These are phyloP conservation scores for Auriculariales sp. DNA, from an alignment of 768 basidiomycete species.

Conservation along the genomic window DNA sequence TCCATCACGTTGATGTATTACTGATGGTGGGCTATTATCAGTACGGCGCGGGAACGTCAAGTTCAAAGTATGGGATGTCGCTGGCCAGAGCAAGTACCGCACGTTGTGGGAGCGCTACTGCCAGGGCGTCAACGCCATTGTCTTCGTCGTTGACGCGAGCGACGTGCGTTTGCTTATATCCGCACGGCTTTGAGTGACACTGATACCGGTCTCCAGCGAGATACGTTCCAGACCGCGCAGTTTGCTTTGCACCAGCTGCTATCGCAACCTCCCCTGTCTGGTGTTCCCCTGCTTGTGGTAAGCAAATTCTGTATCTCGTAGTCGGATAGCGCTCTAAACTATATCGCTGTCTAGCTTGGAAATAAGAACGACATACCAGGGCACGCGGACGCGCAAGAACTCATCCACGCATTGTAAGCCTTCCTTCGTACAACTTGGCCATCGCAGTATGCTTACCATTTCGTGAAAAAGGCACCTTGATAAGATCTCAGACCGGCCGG, in stretches of 20 bases:
- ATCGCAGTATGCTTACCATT: neutral
- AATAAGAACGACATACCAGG: slow-evolving; percentile 84
- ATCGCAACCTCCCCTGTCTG: slow-evolving; percentile 43
- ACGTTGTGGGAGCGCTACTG: slow-evolving; percentile 96
- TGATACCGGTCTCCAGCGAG: slow-evolving; percentile 31
- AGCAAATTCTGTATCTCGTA: slow-evolving; percentile 15
- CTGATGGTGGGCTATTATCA: slow-evolving; percentile 2
- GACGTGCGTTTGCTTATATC: slow-evolving; percentile 51
- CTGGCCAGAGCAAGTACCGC: slow-evolving; percentile 86
- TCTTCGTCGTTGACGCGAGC: slow-evolving; percentile 85
- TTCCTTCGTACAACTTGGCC: neutral
- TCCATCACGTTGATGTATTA: neutral
- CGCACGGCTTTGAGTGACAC: neutral
- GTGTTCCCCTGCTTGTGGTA: slow-evolving; percentile 75
- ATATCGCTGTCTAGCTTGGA: slow-evolving; percentile 40
- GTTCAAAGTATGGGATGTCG: slow-evolving; percentile 91
- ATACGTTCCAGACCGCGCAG: slow-evolving; percentile 68
- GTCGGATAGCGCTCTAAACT: neutral
- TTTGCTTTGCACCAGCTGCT: slow-evolving; percentile 78
- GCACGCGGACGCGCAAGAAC: slow-evolving; percentile 66
- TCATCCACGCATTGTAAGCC: slow-evolving; percentile 62
- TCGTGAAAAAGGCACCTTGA: slow-evolving; percentile 64
- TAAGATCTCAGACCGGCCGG: slow-evolving; percentile 64
- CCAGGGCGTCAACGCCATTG: slow-evolving; percentile 80
- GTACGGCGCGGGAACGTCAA: slow-evolving; percentile 82